Percentiles rank a stretch among this genome's conserved stretches.
phyloP scores from a whole-genome alignment of 441 rosid species.

The Gossypium trilobum region DNA sequence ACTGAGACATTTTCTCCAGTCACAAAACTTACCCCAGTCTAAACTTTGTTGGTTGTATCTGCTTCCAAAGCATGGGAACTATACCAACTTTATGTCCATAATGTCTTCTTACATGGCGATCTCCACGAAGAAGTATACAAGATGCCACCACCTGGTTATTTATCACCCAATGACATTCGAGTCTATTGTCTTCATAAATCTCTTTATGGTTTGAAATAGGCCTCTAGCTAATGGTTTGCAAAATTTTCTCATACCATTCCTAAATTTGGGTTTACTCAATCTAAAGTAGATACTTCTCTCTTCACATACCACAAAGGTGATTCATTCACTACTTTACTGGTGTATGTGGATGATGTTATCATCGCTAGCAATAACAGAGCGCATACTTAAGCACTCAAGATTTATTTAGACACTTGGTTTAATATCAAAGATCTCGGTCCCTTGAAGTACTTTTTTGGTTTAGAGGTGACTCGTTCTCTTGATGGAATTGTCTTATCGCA shows the following conservation, averaged over 20 bases:
- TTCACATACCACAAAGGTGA: background rate
- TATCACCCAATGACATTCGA: background rate
- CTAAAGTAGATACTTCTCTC: background rate
- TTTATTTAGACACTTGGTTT: background rate
- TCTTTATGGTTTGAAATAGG: background rate
- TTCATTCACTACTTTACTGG: background rate
- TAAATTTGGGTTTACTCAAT: background rate
- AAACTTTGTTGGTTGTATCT: too few species aligned
- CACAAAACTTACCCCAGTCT: too few species aligned
- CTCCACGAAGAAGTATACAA: too few species aligned
- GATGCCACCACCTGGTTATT: background rate
- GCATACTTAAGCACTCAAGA: background rate
- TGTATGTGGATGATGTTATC: background rate
- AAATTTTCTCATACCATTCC: background rate
- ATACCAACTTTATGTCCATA: too few species aligned
- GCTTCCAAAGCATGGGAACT: too few species aligned
- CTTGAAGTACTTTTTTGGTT: too few species aligned
- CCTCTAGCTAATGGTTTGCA: background rate
- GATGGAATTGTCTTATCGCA: background rate
- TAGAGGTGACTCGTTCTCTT: background rate
- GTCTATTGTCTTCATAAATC: background rate
- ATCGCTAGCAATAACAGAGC: background rate
- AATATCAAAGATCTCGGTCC: background rate
- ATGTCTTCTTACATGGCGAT: too few species aligned
- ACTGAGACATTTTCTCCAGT: too few species aligned